These are phyloP conservation scores for Sporothrix curviconia DNA, from an alignment of 2,329 filamentous ascomycete genomes.

Conservation along the genomic window DNA sequence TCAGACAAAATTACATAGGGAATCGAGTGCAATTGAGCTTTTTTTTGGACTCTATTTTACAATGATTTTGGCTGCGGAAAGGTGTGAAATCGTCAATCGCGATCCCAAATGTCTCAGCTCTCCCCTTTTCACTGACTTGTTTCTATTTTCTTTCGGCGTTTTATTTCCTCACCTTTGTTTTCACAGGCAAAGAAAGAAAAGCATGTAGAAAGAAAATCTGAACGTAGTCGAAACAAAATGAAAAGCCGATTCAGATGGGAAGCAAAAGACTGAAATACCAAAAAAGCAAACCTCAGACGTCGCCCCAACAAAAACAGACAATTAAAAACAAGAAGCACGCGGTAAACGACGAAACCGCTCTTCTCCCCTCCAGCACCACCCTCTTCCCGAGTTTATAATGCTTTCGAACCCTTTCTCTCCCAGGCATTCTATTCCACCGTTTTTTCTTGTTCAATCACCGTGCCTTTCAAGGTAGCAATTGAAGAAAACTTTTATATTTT, in stretches of 20 bases:
- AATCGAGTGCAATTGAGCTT: constrained; percentile 55
- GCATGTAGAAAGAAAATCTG: constrained; percentile 17
- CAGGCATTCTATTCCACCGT: constrained; percentile 21
- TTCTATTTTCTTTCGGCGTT: no score
- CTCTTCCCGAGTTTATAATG: constrained; percentile 24
- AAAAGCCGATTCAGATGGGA: constrained; percentile 9
- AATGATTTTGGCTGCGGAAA: constrained; percentile 46
- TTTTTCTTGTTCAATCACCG: not conserved
- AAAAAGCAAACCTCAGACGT: constrained; percentile 31
- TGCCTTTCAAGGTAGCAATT: not conserved
- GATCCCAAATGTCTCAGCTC: constrained; percentile 25
- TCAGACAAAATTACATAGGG: constrained; percentile 40
- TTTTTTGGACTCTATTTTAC: constrained; percentile 55
- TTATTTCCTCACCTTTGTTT: not conserved
- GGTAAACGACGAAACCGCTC: not conserved
- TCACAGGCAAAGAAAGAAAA: constrained; percentile 32
- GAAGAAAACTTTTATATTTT: constrained; percentile 12
- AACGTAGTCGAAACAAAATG: not conserved
- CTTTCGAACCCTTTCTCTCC: not conserved
- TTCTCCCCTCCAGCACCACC: no score
- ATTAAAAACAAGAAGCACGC: constrained; percentile 2
- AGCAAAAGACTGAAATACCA: constrained; percentile 24
- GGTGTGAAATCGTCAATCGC: constrained; percentile 32
- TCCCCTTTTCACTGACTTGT: no score
- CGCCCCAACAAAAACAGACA: constrained; percentile 6